Evolutionary conservation across 352 stramenopile species (phyloP), one percentile per base, ranked within the genome.

Genomic region (Globisporangium emineosum): DNA sequence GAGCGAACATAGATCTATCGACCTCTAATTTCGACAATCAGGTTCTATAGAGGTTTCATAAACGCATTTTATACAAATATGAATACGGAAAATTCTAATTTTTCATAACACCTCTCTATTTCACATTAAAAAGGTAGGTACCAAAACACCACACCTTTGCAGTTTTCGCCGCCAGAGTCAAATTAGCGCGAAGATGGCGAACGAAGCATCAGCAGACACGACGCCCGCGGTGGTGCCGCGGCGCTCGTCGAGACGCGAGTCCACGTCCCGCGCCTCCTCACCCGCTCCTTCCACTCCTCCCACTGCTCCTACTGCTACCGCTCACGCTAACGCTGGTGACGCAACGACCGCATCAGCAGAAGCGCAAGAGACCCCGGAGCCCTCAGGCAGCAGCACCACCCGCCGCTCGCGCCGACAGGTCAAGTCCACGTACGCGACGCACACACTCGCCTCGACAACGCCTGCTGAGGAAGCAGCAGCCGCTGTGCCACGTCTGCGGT

Each of bases 331-430:
- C 21, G 35, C 1, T 19, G 17, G 32, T 8, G 25, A 33, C 25
- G 7, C 12, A 42, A 8, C 42, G 27, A 15, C 23, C 7, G 13
- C 25, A n/a, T n/a, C n/a, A 29, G n/a, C n/a, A 12, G 10, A 19
- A 21, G n/a, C 40, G 56, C 37, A 30, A 45, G 27, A 43, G 56
- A 40, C 40, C n/a, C 25, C 7, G 6, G 56, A 51, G 3, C 19
- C 6, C 40, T 47, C 2, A 6, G 2, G 2, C 19, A 19, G 21
- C 56, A 30, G 56, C 6, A 62, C 42, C 57, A 65, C 37, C 57
- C 67, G 70, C 27, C 70, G 70, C 15, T 75, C 70, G 37, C 67
- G 69, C 33, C 70, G 70, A 13, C 66, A 62, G 40, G 57, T 62
- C 64, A 74, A 74, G 67, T 71, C 70, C 27, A 68, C 66, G 54